Evolutionary conservation across 2,329 filamentous ascomycete genomes (phyloP).

Genomic region (Exophiala sp.): DNA sequence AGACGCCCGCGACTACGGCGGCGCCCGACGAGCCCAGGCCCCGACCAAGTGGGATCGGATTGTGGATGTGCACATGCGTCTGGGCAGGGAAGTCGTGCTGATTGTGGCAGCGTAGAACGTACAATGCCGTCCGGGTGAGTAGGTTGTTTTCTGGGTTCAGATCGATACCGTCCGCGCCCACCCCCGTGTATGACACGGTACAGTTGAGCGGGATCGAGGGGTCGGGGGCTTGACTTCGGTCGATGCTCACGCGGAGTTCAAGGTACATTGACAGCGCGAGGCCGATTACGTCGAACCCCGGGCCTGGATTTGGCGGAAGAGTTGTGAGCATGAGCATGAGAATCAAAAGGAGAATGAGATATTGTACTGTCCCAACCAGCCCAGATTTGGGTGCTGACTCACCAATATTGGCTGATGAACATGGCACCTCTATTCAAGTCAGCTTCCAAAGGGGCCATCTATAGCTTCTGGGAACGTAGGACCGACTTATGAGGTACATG

Average conservation of each 20-base stretch:
- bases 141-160: slow-evolving; percentile 83
- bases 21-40: slow-evolving; percentile 93
- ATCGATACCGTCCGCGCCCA: slow-evolving; percentile 66
- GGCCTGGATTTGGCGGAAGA: slow-evolving; percentile 41
- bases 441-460: neutral
- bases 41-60: slow-evolving; percentile 87
- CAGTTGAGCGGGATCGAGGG: slow-evolving; percentile 57
- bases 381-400: too few relatives aligned
- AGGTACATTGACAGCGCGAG: slow-evolving; percentile 91
- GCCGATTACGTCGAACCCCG: slow-evolving; percentile 93
- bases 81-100: slow-evolving; percentile 75
- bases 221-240: slow-evolving; percentile 32
- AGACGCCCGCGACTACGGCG: slow-evolving; percentile 91
- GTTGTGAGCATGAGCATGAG: neutral
- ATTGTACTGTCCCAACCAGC: neutral
- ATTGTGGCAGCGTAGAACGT: slow-evolving; percentile 87
- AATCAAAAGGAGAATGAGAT: neutral
- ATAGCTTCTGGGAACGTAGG: neutral
- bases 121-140: slow-evolving; percentile 87
- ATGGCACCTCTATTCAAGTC: slow-evolving; percentile 48
- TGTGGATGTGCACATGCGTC: slow-evolving; percentile 90
- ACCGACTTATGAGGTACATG: slow-evolving; percentile 27
- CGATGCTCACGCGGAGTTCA: slow-evolving; percentile 75
- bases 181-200: slow-evolving; percentile 81
- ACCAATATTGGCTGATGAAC: slow-evolving; percentile 94